phyloP scores from a whole-genome alignment of 352 stramenopile genomes.

The Pythium sp. region DNA sequence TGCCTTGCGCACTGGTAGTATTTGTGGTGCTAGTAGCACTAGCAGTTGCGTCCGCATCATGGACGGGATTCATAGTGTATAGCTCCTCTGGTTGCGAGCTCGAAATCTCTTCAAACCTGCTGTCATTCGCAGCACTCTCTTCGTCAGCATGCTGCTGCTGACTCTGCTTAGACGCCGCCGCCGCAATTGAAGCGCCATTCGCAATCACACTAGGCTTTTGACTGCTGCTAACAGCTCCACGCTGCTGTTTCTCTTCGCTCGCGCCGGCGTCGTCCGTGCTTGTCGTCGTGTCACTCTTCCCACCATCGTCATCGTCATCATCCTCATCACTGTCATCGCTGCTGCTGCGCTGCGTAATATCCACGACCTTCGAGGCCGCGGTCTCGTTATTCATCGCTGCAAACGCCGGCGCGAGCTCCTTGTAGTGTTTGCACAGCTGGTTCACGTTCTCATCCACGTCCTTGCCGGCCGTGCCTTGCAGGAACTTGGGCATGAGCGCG shows the following conservation, averaged over 20 bases:
- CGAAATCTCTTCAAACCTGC: not conserved
- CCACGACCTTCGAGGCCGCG: constrained; percentile 11
- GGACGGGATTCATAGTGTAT: constrained; percentile 1
- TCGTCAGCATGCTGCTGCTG: not conserved
- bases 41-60: not conserved
- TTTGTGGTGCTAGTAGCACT: not conserved
- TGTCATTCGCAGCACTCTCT: not conserved
- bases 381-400: constrained; percentile 10
- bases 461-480: constrained; percentile 9
- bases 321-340: constrained; percentile 6
- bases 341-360: constrained; percentile 12
- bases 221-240: not conserved
- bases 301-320: not conserved
- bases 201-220: not conserved
- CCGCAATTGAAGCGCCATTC: not conserved
- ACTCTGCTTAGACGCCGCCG: not conserved
- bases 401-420: constrained; percentile 17
- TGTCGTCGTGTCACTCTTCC: constrained; percentile 1
- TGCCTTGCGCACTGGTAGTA: not conserved
- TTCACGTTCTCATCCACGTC: constrained; percentile 17
- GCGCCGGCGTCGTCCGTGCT: not conserved
- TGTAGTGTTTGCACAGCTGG: constrained; percentile 18
- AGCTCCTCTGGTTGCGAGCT: constrained; percentile 4
- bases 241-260: not conserved
- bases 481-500: constrained; percentile 14